These are phyloP conservation scores for Blepharisma japonicum DNA, from an alignment of 73 alveolate species.

Conservation along the genomic window DNA sequence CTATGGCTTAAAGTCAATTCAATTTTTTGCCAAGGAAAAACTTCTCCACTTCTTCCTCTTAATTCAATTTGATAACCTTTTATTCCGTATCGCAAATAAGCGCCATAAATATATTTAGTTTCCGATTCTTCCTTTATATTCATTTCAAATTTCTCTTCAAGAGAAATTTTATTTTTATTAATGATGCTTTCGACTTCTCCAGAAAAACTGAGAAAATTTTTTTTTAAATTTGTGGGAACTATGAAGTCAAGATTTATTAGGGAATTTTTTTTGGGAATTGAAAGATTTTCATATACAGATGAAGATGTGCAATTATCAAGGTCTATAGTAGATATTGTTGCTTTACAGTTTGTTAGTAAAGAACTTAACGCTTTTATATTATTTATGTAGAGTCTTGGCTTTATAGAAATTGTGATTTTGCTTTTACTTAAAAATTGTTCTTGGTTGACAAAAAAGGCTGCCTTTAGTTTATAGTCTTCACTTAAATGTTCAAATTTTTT, in stretches of 20 bases:
- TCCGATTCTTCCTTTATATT: not conserved
- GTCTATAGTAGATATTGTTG: slow-evolving; percentile 57
- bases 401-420: slow-evolving; percentile 59
- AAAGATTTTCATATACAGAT: slow-evolving; percentile 54
- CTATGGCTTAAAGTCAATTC: not conserved
- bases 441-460: slow-evolving; percentile 52
- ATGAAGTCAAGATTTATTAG: slow-evolving; percentile 58
- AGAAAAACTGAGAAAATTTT: slow-evolving; percentile 40
- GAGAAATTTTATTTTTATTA: slow-evolving; percentile 27
- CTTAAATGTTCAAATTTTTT: slow-evolving; percentile 52
- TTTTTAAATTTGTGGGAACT: slow-evolving; percentile 77
- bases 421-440: slow-evolving; percentile 71
- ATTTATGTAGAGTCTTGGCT: slow-evolving; percentile 68
- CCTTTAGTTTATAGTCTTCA: slow-evolving; percentile 63
- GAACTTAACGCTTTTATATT: slow-evolving; percentile 54
- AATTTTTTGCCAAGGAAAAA: not conserved
- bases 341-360: slow-evolving; percentile 57
- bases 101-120: not conserved
- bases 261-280: slow-evolving; percentile 18
- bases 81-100: slow-evolving; percentile 38
- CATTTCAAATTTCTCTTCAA: not conserved
- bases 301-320: slow-evolving; percentile 65
- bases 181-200: slow-evolving; percentile 48
- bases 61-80: slow-evolving; percentile 44
- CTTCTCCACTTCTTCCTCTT: slow-evolving; percentile 11